These are phyloP conservation scores for Crithidia bombi DNA, from an alignment of 208 protist genomes.

Conservation along the genomic window DNA sequence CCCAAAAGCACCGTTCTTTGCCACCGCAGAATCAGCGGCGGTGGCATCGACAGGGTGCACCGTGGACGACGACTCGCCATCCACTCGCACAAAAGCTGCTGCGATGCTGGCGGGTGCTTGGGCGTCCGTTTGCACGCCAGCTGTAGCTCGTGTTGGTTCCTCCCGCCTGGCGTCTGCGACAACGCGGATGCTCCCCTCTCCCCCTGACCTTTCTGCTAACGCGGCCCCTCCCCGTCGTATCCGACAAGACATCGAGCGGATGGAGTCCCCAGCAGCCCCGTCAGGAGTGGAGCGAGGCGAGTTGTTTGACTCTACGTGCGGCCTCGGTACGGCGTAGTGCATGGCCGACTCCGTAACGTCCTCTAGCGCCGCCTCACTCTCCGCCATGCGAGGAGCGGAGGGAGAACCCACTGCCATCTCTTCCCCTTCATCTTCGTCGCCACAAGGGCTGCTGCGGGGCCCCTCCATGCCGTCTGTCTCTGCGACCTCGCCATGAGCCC, in stretches of 20 bases:
- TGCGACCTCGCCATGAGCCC: background rate
- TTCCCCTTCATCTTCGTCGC: background rate
- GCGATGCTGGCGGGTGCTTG: background rate
- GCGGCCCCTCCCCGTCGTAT: background rate
- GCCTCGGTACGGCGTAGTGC: conserved; percentile 8
- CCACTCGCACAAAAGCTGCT: conserved; percentile 2
- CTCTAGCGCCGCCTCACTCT: background rate
- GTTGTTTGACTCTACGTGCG: background rate
- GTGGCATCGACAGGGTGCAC: background rate
- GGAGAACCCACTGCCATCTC: background rate
- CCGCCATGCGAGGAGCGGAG: background rate
- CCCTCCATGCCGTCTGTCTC: background rate
- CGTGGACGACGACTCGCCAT: background rate
- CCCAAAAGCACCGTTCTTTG: background rate
- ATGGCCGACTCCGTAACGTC: background rate
- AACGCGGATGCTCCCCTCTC: too few species aligned
- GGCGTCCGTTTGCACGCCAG: background rate
- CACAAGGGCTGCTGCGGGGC: background rate
- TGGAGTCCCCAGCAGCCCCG: background rate
- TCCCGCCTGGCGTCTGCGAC: background rate
- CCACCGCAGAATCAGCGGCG: background rate
- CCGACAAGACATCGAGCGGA: background rate
- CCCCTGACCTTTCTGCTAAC: background rate
- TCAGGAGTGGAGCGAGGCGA: background rate
- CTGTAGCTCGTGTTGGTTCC: background rate